Evolutionary conservation across 805 yeast species (phyloP), one percentile per base, ranked within the genome.

Genomic region (Saccharomyces jurei): DNA sequence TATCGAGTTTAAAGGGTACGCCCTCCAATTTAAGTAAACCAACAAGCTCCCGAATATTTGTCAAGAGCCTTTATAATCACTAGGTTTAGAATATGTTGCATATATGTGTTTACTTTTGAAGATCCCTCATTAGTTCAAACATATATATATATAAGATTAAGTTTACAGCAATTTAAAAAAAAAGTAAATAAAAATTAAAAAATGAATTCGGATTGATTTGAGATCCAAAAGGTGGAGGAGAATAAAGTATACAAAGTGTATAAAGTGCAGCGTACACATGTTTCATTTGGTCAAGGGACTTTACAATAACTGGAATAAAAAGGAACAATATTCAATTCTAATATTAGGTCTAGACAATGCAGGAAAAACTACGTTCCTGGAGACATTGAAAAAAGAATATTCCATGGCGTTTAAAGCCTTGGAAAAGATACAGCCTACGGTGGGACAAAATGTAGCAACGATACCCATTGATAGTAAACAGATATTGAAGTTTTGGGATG

Each of bases 311-410:
- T 76, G 79, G 73, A 84, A 83, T 50, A 74, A 77, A 55, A 77
- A 76, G 59, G 87, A 83, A 63, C 89, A 86, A 69, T 87, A 87
- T 65, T 82, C 90, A 1, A 80, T 87, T 2, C 77, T 92, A 50
- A 87, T 92, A 41, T 75, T 92, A 25, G 99, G 99, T 21, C 78
- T 92, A 29, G 97, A 92, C 70, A 91, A 92, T 74, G 96, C 98
- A 0, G 99, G 99, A 1, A 92, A 92, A 68, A 94, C 98, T 13
- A 87, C 92, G 0, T 78, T 86, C 55, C 67, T 86, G 26, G 94
- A 86, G 66, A 79, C 83, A 58, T 71, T 85, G 41, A 87, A 87
- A 64, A 75, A 77, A 48, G 68, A 77, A 49, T 84, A 79, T 62
- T 73, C 76, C 30, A 70, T 77, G 50, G 74, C 71, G 48, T 75